Percentiles rank a stretch among this genome's conserved stretches.
Conservation (phyloP, 805 yeast species). For the Ogataea ramenticola region DNA sequence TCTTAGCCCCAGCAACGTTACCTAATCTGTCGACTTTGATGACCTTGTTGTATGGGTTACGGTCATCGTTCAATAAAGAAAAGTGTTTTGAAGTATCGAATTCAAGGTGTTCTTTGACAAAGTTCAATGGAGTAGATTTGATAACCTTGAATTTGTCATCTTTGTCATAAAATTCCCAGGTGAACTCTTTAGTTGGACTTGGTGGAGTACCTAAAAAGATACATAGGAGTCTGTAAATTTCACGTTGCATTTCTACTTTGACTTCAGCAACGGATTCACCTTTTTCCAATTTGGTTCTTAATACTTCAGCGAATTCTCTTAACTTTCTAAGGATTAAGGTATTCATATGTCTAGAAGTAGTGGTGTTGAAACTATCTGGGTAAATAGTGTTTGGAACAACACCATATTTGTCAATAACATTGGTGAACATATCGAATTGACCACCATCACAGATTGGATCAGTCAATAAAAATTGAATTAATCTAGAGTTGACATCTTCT, state of each 20-base stretch:
- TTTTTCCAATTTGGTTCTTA: slow-evolving; percentile 41
- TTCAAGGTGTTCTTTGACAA: slow-evolving; percentile 47
- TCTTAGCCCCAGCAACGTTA: slow-evolving; percentile 64
- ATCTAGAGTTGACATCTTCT: slow-evolving; percentile 61
- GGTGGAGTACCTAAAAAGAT: slow-evolving; percentile 78
- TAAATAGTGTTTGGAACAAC: slow-evolving; percentile 65
- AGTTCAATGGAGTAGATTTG: slow-evolving; percentile 57
- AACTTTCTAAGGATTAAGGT: slow-evolving; percentile 58
- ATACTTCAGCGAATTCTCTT: slow-evolving; percentile 68
- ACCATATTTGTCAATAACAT: slow-evolving; percentile 74
- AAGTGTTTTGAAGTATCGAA: slow-evolving; percentile 46
- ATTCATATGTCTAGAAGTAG: slow-evolving; percentile 48
- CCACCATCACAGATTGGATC: slow-evolving; percentile 82
- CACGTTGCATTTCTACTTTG: slow-evolving; percentile 40
- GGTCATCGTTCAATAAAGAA: slow-evolving; percentile 76
- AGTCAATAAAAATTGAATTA: slow-evolving; percentile 55
- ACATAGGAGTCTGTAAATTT: slow-evolving; percentile 57
- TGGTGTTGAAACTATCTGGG: slow-evolving; percentile 59
- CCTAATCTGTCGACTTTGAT: slow-evolving; percentile 70
- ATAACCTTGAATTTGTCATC: slow-evolving; percentile 43
- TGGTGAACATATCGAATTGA: slow-evolving; percentile 78
- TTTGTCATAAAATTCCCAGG: slow-evolving; percentile 73
- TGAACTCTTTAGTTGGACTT: slow-evolving; percentile 54
- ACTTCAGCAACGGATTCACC: slow-evolving; percentile 31
- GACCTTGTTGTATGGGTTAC: slow-evolving; percentile 58